Evolutionary conservation across 106 monocot species (phyloP).

Genomic region (Apostasia shenzhenica): DNA sequence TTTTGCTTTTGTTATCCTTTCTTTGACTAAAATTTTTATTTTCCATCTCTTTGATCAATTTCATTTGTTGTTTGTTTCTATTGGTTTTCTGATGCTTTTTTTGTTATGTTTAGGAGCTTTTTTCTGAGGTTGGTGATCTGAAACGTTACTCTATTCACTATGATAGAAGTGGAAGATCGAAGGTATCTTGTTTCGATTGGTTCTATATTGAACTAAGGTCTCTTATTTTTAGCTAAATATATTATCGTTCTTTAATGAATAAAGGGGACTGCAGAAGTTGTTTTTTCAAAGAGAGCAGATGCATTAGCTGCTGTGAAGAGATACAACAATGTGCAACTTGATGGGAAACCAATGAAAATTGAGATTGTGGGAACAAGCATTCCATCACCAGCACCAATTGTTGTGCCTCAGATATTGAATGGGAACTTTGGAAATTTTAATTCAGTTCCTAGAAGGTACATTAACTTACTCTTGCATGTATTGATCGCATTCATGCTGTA

Average conservation of each 20-base stretch:
- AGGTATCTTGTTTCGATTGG: constrained; percentile 35
- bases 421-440: constrained; percentile 35
- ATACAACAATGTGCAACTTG: constrained; percentile 98
- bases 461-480: too few relatives aligned
- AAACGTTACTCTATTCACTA: constrained; percentile 73
- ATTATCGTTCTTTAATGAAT: background rate
- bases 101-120: constrained; percentile 61
- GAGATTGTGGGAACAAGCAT: constrained; percentile 83
- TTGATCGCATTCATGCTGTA: too few relatives aligned
- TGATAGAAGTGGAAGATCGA: constrained; percentile 92
- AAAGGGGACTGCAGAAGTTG: constrained; percentile 87
- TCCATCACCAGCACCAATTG: constrained; percentile 17
- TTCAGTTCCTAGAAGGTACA: constrained; percentile 54
- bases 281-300: constrained; percentile 75
- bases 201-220: background rate
- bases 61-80: too few relatives aligned
- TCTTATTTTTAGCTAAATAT: constrained; percentile 1
- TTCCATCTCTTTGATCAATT: too few relatives aligned
- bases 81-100: too few relatives aligned
- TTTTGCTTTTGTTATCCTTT: too few relatives aligned
- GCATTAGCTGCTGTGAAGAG: constrained; percentile 90
- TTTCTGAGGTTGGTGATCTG: constrained; percentile 89
- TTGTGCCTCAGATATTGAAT: constrained; percentile 27
- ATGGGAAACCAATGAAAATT: constrained; percentile 98
- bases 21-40: too few relatives aligned